Percentiles rank a stretch among this genome's conserved stretches.
Conservation (phyloP, 202 grass and related monocot genomes). For the Saccharum hybrid region DNA sequence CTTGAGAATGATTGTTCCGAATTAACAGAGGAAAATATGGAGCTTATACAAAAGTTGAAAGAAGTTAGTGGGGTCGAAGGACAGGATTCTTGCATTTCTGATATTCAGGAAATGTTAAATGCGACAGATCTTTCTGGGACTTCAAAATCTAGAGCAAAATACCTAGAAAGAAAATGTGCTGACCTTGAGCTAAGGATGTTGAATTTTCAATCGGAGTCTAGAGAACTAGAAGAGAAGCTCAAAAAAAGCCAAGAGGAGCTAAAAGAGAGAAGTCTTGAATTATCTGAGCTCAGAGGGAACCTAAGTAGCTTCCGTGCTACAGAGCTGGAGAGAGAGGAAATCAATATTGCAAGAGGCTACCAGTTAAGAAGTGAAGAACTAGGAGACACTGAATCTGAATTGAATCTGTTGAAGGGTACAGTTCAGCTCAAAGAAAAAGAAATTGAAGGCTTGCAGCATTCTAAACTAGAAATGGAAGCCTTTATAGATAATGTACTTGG, state of each 20-base stretch:
- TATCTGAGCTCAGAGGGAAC: constrained; percentile 60
- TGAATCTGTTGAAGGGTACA: constrained; percentile 51
- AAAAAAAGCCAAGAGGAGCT: constrained; percentile 59
- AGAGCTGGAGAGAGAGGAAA: constrained; percentile 42
- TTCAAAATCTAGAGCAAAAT: constrained; percentile 50
- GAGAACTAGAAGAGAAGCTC: constrained; percentile 66
- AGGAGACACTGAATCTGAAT: constrained; percentile 55
- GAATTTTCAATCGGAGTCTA: constrained; percentile 67
- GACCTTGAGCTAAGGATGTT: constrained; percentile 79
- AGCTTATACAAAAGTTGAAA: constrained; percentile 89
- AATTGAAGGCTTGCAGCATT: constrained; percentile 58
- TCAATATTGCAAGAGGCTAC: constrained; percentile 35
- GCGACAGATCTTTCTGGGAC: constrained; percentile 35
- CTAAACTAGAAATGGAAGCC: constrained; percentile 65
- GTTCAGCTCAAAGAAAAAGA: constrained; percentile 61
- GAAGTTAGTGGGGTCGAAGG: constrained; percentile 53
- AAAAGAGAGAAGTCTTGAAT: constrained; percentile 65
- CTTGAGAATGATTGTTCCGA: constrained; percentile 87
- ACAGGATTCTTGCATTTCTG: constrained; percentile 47
- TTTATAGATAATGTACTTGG: constrained; percentile 61
- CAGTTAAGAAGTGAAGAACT: constrained; percentile 51
- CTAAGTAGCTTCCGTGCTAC: constrained; percentile 27
- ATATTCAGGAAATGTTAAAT: constrained; percentile 46
- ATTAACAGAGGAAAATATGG: constrained; percentile 94
- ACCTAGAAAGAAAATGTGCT: constrained; percentile 73